These are phyloP conservation scores for Amylocystis lapponica DNA, from an alignment of 768 basidiomycete genomes.

Conservation along the genomic window DNA sequence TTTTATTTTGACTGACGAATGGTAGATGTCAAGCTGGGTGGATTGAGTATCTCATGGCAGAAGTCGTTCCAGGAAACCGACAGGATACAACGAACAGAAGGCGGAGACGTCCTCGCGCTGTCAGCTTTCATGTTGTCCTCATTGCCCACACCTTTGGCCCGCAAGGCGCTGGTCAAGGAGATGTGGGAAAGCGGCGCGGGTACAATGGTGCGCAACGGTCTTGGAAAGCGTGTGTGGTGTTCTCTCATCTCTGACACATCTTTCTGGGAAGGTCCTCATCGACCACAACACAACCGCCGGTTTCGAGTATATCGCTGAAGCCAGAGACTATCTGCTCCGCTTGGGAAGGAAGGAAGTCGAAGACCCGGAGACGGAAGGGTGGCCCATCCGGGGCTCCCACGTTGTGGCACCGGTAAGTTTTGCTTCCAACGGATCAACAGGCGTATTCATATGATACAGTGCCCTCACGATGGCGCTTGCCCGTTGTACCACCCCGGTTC, in stretches of 20 bases:
- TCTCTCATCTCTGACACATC: background rate
- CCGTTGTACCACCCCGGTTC: slow-evolving; percentile 63
- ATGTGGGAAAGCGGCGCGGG: slow-evolving; percentile 93
- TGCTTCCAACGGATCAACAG: slow-evolving; percentile 6
- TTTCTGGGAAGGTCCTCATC: slow-evolving; percentile 59
- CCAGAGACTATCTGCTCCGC: slow-evolving; percentile 65
- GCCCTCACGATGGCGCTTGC: slow-evolving; percentile 85
- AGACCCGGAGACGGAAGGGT: slow-evolving; percentile 33
- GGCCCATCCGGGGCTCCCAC: slow-evolving; percentile 53
- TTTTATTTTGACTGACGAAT: slow-evolving; percentile 7
- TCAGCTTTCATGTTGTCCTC: slow-evolving; percentile 86
- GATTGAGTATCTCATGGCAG: slow-evolving; percentile 45
- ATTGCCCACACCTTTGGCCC: slow-evolving; percentile 51
- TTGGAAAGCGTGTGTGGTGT: background rate
- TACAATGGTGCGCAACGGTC: slow-evolving; percentile 49
- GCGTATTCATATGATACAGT: slow-evolving; percentile 43
- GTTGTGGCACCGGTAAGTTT: slow-evolving; percentile 81
- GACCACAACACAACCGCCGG: slow-evolving; percentile 76
- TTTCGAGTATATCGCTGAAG: slow-evolving; percentile 74
- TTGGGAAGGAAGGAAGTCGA: slow-evolving; percentile 56
- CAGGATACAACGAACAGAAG: slow-evolving; percentile 34
- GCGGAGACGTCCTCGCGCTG: slow-evolving; percentile 57
- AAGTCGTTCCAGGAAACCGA: slow-evolving; percentile 50
- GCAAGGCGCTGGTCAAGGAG: slow-evolving; percentile 65
- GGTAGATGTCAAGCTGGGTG: slow-evolving; percentile 44